Percentiles rank a stretch among this genome's conserved stretches.
Conservation (phyloP, 176 grass and related monocot genomes). For the Oryza brachyantha region DNA sequence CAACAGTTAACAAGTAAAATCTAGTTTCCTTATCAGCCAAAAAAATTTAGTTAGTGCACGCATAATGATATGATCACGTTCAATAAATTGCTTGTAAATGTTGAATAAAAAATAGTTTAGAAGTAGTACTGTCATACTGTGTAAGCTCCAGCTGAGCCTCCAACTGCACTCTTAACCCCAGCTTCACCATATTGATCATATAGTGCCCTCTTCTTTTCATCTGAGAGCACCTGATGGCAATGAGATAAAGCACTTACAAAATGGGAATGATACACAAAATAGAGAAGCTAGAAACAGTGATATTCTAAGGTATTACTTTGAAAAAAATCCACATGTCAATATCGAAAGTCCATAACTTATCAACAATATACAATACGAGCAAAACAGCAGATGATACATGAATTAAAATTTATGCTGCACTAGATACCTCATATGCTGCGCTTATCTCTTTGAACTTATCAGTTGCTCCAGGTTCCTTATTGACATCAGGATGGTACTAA, state of each 20-base stretch:
- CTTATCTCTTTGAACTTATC: conserved; percentile 99
- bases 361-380: not conserved
- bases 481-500: conserved; percentile 98
- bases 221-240: conserved; percentile 85
- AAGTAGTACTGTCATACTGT: conserved; percentile 74
- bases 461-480: conserved; percentile 90
- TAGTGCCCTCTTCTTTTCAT: conserved; percentile 90
- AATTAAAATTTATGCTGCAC: not conserved
- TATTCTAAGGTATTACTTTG: not conserved
- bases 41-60: conserved; percentile 7
- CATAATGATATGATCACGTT: conserved; percentile 21
- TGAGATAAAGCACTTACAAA: conserved; percentile 36
- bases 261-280: not conserved
- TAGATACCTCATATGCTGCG: conserved; percentile 85
- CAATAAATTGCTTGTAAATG: conserved; percentile 13
- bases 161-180: conserved; percentile 87
- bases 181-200: conserved; percentile 99
- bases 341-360: not conserved
- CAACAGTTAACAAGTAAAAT: not conserved
- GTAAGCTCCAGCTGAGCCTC: conserved; percentile 83
- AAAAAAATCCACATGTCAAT: not conserved
- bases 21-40: conserved; percentile 21
- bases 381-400: not conserved
- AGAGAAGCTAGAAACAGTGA: not conserved
- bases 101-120: conserved; percentile 33